These are phyloP conservation scores for Malassezia caprae DNA, from an alignment of 1,284 basidiomycete genomes.

Conservation along the genomic window DNA sequence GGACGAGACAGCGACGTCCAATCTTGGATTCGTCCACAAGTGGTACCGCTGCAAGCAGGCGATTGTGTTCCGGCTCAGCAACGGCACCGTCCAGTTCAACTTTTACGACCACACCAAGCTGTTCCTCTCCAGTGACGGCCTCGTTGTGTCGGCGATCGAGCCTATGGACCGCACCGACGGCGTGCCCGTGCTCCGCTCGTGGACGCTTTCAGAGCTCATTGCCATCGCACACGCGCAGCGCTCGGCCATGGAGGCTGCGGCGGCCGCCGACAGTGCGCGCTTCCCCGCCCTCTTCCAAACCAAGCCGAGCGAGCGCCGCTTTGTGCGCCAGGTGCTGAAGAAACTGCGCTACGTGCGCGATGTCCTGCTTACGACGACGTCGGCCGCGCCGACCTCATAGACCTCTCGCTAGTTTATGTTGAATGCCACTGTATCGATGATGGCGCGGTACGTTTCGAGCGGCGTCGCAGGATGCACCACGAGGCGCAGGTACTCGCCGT, in stretches of 20 bases:
- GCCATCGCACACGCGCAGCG: slow-evolving; percentile 51
- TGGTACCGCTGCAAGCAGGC: slow-evolving; percentile 93
- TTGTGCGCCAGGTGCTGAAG: slow-evolving; percentile 23
- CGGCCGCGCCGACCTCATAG: neutral
- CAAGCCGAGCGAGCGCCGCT: slow-evolving; percentile 22
- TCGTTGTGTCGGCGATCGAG: slow-evolving; percentile 68
- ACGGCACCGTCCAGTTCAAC: slow-evolving; percentile 93
- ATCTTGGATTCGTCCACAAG: slow-evolving; percentile 89
- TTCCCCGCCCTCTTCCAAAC: slow-evolving; percentile 18
- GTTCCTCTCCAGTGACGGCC: slow-evolving; percentile 69
- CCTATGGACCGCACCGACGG: slow-evolving; percentile 55
- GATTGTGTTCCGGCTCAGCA: slow-evolving; percentile 89
- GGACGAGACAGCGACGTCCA: slow-evolving; percentile 60
- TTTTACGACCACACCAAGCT: slow-evolving; percentile 96
- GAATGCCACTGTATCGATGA: slow-evolving; percentile 28
- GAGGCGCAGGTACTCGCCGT: slow-evolving; percentile 31
- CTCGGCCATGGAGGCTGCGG: slow-evolving; percentile 24
- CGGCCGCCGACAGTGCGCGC: neutral
- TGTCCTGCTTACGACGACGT: slow-evolving; percentile 18
- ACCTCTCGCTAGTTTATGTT: neutral
- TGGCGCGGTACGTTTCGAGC: slow-evolving; percentile 7
- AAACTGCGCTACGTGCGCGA: slow-evolving; percentile 27
- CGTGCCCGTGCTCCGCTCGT: slow-evolving; percentile 66
- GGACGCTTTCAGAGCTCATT: slow-evolving; percentile 67
- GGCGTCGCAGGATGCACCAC: slow-evolving; percentile 38